Conservation (phyloP, 1,284 basidiomycete genomes). For the Abortiporus biennis region DNA sequence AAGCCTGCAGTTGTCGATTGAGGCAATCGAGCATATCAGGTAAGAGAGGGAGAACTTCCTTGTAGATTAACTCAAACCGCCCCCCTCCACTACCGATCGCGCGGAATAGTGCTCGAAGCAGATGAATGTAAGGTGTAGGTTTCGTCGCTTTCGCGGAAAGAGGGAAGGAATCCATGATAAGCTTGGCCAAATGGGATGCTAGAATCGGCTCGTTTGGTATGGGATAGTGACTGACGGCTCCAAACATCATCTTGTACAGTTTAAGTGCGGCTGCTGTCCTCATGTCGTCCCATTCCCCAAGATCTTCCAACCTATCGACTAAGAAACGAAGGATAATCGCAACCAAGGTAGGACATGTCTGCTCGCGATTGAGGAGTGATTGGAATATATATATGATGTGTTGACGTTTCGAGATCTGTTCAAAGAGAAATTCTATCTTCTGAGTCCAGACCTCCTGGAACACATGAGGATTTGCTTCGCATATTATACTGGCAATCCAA, state of each 20-base stretch:
- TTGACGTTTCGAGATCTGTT: slow-evolving; percentile 71
- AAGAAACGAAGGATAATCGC: slow-evolving; percentile 90
- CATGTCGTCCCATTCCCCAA: slow-evolving; percentile 85
- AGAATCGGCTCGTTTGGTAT: slow-evolving; percentile 86
- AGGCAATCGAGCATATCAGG: slow-evolving; percentile 97
- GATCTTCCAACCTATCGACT: slow-evolving; percentile 74
- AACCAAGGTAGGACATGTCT: slow-evolving; percentile 86
- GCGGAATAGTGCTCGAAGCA: slow-evolving; percentile 93
- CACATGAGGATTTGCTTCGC: slow-evolving; percentile 83
- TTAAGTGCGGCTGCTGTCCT: slow-evolving; percentile 80
- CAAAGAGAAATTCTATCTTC: slow-evolving; percentile 86
- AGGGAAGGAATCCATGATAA: slow-evolving; percentile 97
- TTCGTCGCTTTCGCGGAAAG: slow-evolving; percentile 89
- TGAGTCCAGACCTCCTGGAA: slow-evolving; percentile 94
- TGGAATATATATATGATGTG: slow-evolving; percentile 86
- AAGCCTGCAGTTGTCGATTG: slow-evolving; percentile 84
- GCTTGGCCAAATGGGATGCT: slow-evolving; percentile 86
- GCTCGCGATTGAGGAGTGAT: slow-evolving; percentile 79
- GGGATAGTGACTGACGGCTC: slow-evolving; percentile 80
- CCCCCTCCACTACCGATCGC: slow-evolving; percentile 95
- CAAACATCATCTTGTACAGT: slow-evolving; percentile 96
- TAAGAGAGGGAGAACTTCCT: slow-evolving; percentile 92
- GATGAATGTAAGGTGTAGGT: slow-evolving; percentile 90
- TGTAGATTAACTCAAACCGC: slow-evolving; percentile 92
- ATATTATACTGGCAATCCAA: slow-evolving; percentile 73